A percentile compares a stretch with the other conserved stretches of the same genome.
phyloP scores from a whole-genome alignment of 495 filamentous ascomycete species.

The Aspergillus steynii region DNA sequence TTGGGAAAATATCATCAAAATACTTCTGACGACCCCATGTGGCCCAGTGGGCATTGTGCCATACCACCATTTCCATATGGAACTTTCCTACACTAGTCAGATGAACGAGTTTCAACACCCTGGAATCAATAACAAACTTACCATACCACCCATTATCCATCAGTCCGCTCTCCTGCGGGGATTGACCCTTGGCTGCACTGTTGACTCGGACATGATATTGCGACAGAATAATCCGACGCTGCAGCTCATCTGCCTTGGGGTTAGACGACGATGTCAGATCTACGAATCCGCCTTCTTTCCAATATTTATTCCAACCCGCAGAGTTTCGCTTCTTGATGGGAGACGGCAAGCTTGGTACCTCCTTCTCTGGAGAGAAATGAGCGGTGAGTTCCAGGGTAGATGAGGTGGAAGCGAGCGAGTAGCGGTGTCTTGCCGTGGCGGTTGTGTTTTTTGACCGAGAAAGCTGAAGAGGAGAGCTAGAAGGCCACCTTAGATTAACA shows the following conservation, averaged over 20 bases:
- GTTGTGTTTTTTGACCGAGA: constrained; percentile 8
- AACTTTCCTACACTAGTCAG: constrained; percentile 11
- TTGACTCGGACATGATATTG: constrained; percentile 22
- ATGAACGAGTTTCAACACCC: neutral
- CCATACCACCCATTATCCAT: constrained; percentile 26
- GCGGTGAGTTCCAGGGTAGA: constrained; percentile 13
- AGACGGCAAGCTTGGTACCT: constrained; percentile 1
- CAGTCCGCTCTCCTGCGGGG: constrained; percentile 21
- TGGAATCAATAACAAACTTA: neutral
- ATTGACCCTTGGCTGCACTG: constrained; percentile 18
- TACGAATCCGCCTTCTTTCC: constrained; percentile 16
- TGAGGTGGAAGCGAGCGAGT: constrained; percentile 3
- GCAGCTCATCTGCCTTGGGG: constrained; percentile 16
- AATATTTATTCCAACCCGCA: constrained; percentile 15
- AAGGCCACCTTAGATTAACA: constrained; percentile 15
- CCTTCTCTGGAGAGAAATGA: constrained; percentile 9
- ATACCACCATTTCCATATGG: constrained; percentile 24
- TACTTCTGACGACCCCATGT: constrained; percentile 19
- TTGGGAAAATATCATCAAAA: constrained; percentile 18
- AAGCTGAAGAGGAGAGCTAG: constrained; percentile 3
- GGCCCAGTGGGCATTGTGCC: constrained; percentile 22
- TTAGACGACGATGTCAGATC: constrained; percentile 16
- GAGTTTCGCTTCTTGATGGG: constrained; percentile 1
- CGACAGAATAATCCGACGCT: constrained; percentile 20
- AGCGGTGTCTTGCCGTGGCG: constrained; percentile 3